Evolutionary conservation across 176 grass and related monocot genomes (phyloP).

Genomic region (Tillandsia leiboldiana): DNA sequence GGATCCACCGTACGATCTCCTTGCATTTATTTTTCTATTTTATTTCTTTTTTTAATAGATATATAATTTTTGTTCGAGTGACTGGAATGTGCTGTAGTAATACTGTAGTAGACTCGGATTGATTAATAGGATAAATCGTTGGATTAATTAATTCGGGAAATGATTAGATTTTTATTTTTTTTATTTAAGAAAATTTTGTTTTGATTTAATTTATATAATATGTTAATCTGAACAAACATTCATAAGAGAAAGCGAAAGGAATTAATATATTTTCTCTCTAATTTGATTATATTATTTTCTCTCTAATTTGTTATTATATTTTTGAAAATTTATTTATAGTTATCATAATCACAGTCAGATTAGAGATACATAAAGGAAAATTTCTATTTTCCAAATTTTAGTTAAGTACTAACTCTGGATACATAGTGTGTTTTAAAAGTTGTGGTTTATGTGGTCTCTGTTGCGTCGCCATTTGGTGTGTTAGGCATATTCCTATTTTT

Average conservation of each 20-base stretch:
- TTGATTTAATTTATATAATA: too few relatives aligned
- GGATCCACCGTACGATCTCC: conserved; percentile 42
- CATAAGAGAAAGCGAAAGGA: too few relatives aligned
- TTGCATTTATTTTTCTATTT: neutral
- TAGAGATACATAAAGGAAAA: too few relatives aligned
- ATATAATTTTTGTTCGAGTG: neutral
- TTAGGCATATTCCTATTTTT: neutral
- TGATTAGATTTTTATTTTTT: conserved; percentile 9
- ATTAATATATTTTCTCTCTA: too few relatives aligned
- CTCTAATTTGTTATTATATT: neutral
- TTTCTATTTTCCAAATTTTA: too few relatives aligned
- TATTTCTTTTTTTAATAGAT: neutral
- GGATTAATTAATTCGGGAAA: conserved; percentile 8
- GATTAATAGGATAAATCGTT: neutral
- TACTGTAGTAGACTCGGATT: neutral
- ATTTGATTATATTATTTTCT: neutral
- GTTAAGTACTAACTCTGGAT: neutral
- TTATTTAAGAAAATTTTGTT: neutral
- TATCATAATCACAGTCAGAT: too few relatives aligned
- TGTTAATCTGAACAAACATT: too few relatives aligned
- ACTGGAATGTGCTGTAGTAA: neutral
- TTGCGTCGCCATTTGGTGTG: neutral
- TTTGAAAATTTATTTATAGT: too few relatives aligned
- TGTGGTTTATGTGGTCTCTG: neutral
- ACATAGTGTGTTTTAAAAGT: neutral